Evolutionary conservation across 169 alveolate genomes (phyloP).

Genomic region (Plasmodium falciparum): DNA sequence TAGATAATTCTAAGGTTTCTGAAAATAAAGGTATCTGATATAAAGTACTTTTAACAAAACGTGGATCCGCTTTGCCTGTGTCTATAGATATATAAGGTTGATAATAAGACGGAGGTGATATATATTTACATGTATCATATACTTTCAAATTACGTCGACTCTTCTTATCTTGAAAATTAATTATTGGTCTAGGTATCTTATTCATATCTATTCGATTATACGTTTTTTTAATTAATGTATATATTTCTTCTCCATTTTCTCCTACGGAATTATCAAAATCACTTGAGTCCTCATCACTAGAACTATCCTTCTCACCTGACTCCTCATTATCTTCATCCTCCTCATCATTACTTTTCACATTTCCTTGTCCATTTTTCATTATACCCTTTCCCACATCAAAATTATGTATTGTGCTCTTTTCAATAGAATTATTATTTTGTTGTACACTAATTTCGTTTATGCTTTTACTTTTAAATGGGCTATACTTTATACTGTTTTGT

Average conservation of each 20-base stretch:
- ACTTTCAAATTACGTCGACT: conserved; percentile 35
- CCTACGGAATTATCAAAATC: conserved; percentile 36
- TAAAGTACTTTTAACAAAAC: conserved; percentile 79
- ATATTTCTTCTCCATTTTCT: conserved; percentile 63
- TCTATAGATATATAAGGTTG: conserved; percentile 77
- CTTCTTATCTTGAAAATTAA: conserved; percentile 43
- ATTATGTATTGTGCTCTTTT: neutral
- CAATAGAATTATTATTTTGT: too few species aligned
- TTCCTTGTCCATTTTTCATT: neutral
- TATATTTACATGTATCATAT: conserved; percentile 73
- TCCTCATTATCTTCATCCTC: neutral
- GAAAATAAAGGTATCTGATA: conserved; percentile 80
- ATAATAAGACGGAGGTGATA: conserved; percentile 66
- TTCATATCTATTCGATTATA: conserved; percentile 66
- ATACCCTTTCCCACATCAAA: neutral
- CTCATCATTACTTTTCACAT: neutral
- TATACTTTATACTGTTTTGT: too few species aligned
- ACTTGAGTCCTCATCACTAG: conserved; percentile 56
- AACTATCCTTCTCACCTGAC: conserved; percentile 51
- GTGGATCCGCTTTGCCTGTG: conserved; percentile 78
- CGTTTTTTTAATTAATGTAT: conserved; percentile 57
- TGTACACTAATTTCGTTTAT: too few species aligned
- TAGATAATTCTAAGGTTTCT: conserved; percentile 78
- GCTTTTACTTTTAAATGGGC: too few species aligned
- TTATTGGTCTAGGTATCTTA: conserved; percentile 67